These are phyloP conservation scores for Kodamaea kakaduensis DNA, from an alignment of 805 yeast species.

Conservation along the genomic window DNA sequence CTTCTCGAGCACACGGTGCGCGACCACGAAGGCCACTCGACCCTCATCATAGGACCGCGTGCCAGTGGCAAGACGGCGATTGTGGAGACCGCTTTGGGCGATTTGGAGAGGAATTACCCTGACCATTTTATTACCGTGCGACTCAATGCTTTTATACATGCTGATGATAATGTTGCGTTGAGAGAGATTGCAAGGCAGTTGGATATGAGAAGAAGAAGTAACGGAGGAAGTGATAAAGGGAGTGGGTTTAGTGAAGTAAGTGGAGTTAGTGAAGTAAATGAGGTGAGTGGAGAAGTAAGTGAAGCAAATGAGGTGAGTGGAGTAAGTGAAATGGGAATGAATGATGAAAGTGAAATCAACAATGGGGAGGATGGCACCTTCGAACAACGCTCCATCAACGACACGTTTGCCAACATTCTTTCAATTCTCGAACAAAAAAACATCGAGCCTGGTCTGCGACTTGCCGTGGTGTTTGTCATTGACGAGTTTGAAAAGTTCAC, in stretches of 20 bases:
- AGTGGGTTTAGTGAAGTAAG: too few relatives aligned
- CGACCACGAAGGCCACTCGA: conserved; percentile 76
- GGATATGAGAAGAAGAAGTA: too few relatives aligned
- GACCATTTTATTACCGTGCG: conserved; percentile 59
- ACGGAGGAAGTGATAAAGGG: too few relatives aligned
- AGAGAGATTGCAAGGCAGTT: conserved; percentile 83
- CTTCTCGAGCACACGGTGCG: conserved; percentile 62
- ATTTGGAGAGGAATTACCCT: conserved; percentile 35
- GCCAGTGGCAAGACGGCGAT: conserved; percentile 71
- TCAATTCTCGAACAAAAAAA: conserved; percentile 44
- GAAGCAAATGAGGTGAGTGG: too few relatives aligned
- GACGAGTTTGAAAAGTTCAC: conserved; percentile 87
- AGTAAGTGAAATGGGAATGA: too few relatives aligned
- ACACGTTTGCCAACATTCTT: conserved; percentile 58
- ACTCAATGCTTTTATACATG: conserved; percentile 67
- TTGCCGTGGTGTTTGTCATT: conserved; percentile 70
- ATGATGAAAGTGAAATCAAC: conserved; percentile 9
- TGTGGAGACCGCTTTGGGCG: conserved; percentile 52
- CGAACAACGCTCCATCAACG: conserved; percentile 52
- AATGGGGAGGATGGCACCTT: conserved; percentile 24
- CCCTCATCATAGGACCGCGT: conserved; percentile 74
- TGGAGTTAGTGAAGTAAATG: too few relatives aligned
- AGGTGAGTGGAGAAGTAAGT: conserved; percentile 11
- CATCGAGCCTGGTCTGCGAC: conserved; percentile 18
- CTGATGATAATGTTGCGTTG: conserved; percentile 74